phyloP scores from a whole-genome alignment of 108 stramenopile species.

The Hondaea fermentalgiana region DNA sequence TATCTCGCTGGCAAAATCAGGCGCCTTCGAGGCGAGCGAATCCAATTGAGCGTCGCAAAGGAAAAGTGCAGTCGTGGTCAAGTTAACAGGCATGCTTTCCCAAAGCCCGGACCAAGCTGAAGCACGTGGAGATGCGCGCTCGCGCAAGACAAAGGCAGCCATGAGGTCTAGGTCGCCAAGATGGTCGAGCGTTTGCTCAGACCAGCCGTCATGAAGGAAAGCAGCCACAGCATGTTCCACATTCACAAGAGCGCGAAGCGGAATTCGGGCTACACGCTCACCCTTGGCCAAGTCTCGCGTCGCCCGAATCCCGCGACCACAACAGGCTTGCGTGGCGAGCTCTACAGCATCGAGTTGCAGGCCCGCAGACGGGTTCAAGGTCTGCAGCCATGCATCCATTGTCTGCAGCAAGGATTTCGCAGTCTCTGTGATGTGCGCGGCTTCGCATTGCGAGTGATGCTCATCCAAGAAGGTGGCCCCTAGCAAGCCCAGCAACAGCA shows the following conservation, averaged over 20 bases:
- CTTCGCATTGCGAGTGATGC: too few relatives aligned
- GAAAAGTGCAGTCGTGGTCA: neutral
- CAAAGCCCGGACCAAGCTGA: neutral
- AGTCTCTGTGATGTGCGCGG: too few relatives aligned
- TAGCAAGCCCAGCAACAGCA: too few relatives aligned
- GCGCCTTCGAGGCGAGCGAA: neutral
- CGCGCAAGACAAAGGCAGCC: neutral
- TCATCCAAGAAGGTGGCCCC: too few relatives aligned
- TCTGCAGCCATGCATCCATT: too few relatives aligned
- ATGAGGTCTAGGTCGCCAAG: neutral
- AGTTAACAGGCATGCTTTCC: neutral
- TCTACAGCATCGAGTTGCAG: conserved; percentile 32
- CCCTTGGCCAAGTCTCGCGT: neutral
- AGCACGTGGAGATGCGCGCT: neutral
- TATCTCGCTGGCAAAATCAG: neutral
- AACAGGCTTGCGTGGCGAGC: neutral
- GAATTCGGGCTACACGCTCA: neutral
- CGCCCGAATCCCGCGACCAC: neutral
- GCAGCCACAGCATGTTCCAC: neutral
- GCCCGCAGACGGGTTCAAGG: too few relatives aligned
- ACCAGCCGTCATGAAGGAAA: neutral
- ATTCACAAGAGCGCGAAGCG: neutral
- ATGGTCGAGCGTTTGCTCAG: neutral
- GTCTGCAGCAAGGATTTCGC: too few relatives aligned
- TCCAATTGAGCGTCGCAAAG: neutral